A percentile compares a stretch with the other conserved stretches of the same genome.
phyloP scores from a whole-genome alignment of 2,329 filamentous ascomycete genomes.

The Aspergillus pseudonomiae region DNA sequence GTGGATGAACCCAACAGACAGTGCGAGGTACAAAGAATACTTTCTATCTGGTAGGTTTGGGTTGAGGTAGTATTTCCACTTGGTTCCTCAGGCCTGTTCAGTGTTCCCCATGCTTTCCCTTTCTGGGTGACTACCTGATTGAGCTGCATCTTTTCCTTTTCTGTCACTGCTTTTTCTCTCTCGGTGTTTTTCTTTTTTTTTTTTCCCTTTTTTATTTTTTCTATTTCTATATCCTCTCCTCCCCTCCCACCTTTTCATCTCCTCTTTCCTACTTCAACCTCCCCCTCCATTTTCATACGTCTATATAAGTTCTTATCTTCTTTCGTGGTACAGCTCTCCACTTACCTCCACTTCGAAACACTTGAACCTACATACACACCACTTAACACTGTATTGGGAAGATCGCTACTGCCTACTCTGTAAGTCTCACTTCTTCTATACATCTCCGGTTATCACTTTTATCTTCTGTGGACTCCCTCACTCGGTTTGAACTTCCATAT shows the following conservation, averaged over 20 bases:
- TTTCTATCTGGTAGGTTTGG: background rate
- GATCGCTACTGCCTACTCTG: background rate
- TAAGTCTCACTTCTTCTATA: background rate
- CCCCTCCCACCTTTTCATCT: slow-evolving; percentile 3
- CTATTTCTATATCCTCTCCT: slow-evolving; percentile 6
- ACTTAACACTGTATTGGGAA: background rate
- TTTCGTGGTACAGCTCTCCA: slow-evolving; percentile 2
- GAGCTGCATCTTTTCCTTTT: slow-evolving; percentile 6
- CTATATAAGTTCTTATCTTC: background rate
- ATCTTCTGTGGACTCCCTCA: too few species aligned
- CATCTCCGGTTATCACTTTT: background rate
- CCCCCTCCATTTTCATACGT: slow-evolving; percentile 1
- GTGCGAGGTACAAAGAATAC: background rate
- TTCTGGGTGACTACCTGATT: slow-evolving; percentile 15
- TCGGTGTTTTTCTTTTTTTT: slow-evolving; percentile 10
- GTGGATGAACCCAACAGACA: background rate
- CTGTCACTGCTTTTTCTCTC: slow-evolving; percentile 2
- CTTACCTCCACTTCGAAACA: slow-evolving; percentile 2
- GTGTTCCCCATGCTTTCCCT: slow-evolving; percentile 15
- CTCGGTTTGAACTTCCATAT: background rate
- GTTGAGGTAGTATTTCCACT: background rate
- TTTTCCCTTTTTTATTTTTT: slow-evolving; percentile 2
- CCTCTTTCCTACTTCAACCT: slow-evolving; percentile 1
- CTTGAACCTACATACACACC: background rate
- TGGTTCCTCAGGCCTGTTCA: background rate